Conservation (phyloP, 257 asterid genomes). For the Solanum sejunctum region DNA sequence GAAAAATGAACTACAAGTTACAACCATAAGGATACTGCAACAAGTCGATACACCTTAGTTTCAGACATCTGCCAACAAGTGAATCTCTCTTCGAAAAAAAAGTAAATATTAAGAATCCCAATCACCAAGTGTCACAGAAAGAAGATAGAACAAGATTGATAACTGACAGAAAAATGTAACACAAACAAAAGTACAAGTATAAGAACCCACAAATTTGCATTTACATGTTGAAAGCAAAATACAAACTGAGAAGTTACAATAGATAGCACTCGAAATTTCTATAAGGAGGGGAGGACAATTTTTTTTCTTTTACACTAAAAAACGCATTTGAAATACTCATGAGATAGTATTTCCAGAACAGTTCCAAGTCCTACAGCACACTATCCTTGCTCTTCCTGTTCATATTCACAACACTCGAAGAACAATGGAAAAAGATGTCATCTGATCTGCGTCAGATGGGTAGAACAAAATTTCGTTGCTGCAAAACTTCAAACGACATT, state of each 20-base stretch:
- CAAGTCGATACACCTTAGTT: not conserved
- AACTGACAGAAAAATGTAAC: not conserved
- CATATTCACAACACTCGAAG: not conserved
- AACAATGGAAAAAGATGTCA: not conserved
- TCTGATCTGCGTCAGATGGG: not conserved
- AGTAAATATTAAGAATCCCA: not conserved
- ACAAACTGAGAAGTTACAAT: not conserved
- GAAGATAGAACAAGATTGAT: not conserved
- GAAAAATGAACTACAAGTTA: not conserved
- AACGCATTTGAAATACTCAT: not conserved
- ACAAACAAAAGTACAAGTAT: not conserved
- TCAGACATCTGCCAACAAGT: not conserved
- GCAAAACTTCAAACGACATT: not conserved
- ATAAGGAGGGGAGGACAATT: not conserved
- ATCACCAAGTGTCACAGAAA: not conserved
- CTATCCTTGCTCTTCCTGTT: not conserved
- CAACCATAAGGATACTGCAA: not conserved
- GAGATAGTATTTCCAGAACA: not conserved
- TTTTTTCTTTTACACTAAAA: not conserved
- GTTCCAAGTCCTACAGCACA: not conserved
- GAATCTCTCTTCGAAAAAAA: not conserved
- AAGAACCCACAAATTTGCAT: not conserved
- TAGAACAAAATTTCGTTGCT: not conserved
- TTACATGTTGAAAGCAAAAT: not conserved
- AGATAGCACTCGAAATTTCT: not conserved